Conservation (phyloP, 352 stramenopile species). For the Pythium utonaiense region DNA sequence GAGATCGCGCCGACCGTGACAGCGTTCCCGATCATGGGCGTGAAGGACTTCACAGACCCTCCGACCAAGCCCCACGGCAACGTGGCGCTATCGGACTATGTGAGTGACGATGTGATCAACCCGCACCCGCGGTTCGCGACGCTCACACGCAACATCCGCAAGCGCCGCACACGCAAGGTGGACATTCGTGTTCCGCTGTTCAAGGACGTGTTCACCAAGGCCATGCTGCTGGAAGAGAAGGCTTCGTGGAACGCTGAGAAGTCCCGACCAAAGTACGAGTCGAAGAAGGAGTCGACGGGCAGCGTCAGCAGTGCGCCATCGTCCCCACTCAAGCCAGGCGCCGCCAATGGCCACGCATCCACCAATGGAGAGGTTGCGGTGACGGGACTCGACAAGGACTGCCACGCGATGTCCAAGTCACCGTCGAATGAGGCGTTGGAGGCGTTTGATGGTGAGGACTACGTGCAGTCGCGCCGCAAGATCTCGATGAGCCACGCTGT, state of each 20-base stretch:
- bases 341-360: slow-evolving; percentile 22
- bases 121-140: slow-evolving; percentile 98
- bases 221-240: slow-evolving; percentile 68
- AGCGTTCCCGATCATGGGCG: slow-evolving; percentile 96
- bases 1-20: slow-evolving; percentile 97
- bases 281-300: slow-evolving; percentile 34
- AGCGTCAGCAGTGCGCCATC: slow-evolving; percentile 16
- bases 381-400: neutral
- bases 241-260: slow-evolving; percentile 75
- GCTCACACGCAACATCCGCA: slow-evolving; percentile 98
- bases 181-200: slow-evolving; percentile 88
- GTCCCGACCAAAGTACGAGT: slow-evolving; percentile 72
- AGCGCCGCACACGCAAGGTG: slow-evolving; percentile 85
- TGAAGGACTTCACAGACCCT: slow-evolving; percentile 90
- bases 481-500: slow-evolving; percentile 62
- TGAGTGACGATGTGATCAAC: slow-evolving; percentile 98
- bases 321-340: slow-evolving; percentile 10
- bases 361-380: neutral
- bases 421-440: slow-evolving; percentile 41
- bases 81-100: slow-evolving; percentile 93
- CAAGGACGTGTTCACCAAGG: slow-evolving; percentile 77
- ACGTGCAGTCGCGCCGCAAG: slow-evolving; percentile 56
- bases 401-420: slow-evolving; percentile 68
- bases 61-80: slow-evolving; percentile 53
- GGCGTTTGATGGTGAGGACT: slow-evolving; percentile 37